Base-by-base conservation (phyloP, 176 grass and related monocot genomes). In the Oryza officinalis region DNA sequence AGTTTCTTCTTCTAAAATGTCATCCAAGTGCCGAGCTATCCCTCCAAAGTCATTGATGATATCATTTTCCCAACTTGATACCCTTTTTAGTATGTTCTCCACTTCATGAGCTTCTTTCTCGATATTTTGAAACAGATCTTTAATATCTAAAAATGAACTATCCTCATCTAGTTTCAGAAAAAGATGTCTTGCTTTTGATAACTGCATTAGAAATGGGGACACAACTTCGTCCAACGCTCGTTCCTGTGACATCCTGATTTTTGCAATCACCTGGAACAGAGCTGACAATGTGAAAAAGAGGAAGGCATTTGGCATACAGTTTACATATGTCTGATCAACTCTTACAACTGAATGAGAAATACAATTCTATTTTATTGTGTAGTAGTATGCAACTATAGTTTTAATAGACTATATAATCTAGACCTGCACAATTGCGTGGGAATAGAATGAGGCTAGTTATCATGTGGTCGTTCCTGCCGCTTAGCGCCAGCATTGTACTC, bases 1-100 rank as follows among this genome's bases (percentile, higher is more conserved):
- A n/a, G 11, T 71, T 26, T 82, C 86, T 87, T 77, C 86, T 77
- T 87, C 86, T 28, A 87, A 69, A 28, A 87, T 87, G 59, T 87
- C 79, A 71, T 87, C 86, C 57, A 87, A 82, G 76, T 87, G 72
- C 2, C 79, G 65, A 71, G 79, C 86, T 64, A 87, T 87, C 27
- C 86, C 86, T 71, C 86, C 86, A 40, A 87, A 87, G 30, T 87
- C 86, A 77, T 77, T 49, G 12, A 82, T 82, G 27, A 87, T 69
- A 5, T 71, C 79, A 77, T 76, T 70, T 82, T 82, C 86, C 72
- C 86, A 87, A 40, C 61, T 71, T 12, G 79, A 82, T 6, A 87
- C 79, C 15, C 65, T 20, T 38, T 77, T 68, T 4, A 87, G 79
- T 82, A 87, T 12, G 40, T 82, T 31, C 12, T 87, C 54, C 14